Percentiles rank a stretch among this genome's conserved stretches.
Conservation (phyloP, 306 rosid genomes). For the Quercus dentata region DNA sequence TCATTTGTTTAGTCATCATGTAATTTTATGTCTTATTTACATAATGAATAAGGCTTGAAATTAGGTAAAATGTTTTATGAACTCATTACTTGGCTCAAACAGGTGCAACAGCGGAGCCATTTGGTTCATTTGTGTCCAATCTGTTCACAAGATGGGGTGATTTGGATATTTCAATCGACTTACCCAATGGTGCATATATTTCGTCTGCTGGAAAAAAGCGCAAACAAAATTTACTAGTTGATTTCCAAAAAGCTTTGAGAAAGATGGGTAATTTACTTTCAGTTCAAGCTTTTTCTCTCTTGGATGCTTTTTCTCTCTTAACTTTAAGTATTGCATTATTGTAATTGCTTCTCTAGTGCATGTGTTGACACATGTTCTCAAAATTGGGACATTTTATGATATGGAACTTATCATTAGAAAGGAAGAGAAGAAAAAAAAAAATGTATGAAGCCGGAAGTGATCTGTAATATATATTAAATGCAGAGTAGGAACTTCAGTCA, state of each 20-base stretch:
- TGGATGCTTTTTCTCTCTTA: background rate
- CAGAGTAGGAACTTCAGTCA: constrained; percentile 1
- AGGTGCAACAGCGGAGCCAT: constrained; percentile 96
- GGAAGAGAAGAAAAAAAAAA: background rate
- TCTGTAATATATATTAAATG: background rate
- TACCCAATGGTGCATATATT: constrained; percentile 58
- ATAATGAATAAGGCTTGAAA: background rate
- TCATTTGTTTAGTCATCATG: constrained; percentile 1
- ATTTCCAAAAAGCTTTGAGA: constrained; percentile 50
- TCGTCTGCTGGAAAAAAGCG: constrained; percentile 62
- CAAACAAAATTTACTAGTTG: constrained; percentile 45
- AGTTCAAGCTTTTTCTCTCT: constrained; percentile 8
- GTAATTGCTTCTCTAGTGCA: background rate
- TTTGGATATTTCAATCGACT: constrained; percentile 78
- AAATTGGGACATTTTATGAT: background rate
- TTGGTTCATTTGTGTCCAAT: constrained; percentile 84
- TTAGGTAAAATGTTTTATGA: constrained; percentile 8
- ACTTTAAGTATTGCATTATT: background rate
- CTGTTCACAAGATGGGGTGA: constrained; percentile 85
- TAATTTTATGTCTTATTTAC: background rate
- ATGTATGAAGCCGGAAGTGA: background rate
- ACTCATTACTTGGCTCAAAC: constrained; percentile 34
- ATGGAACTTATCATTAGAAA: too few relatives aligned
- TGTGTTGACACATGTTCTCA: background rate
- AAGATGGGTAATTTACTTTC: constrained; percentile 48